A percentile compares a stretch with the other conserved stretches of the same genome.
phyloP scores from a whole-genome alignment of 2,329 filamentous ascomycete genomes.

The Arthrinium puccinioides region DNA sequence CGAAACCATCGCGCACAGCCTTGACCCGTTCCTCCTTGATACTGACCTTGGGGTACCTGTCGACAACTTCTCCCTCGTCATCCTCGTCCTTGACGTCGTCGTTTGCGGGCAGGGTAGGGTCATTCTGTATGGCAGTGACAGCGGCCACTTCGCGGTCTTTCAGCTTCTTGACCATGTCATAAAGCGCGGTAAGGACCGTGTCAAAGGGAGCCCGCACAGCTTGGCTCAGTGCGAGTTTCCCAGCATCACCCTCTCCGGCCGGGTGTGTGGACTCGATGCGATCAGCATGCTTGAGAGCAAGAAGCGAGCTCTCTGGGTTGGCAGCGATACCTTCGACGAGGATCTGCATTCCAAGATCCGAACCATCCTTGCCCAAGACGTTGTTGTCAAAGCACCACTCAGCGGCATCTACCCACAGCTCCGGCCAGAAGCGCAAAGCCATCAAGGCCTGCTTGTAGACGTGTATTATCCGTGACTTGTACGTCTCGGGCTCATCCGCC shows the following conservation, averaged over 20 bases:
- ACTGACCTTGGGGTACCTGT: conserved; percentile 36
- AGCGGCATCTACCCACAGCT: conserved; percentile 91
- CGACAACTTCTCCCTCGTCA: conserved; percentile 42
- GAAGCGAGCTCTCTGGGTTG: conserved; percentile 87
- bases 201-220: conserved; percentile 80
- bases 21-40: conserved; percentile 58
- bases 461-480: conserved; percentile 75
- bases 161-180: conserved; percentile 70
- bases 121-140: conserved; percentile 49
- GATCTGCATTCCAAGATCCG: conserved; percentile 62
- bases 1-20: conserved; percentile 58
- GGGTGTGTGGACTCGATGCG: conserved; percentile 74
- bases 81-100: conserved; percentile 33
- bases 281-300: conserved; percentile 86
- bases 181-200: conserved; percentile 77
- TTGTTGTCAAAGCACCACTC: conserved; percentile 85
- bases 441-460: conserved; percentile 92
- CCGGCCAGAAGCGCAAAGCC: conserved; percentile 88
- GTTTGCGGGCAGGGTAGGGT: conserved; percentile 29
- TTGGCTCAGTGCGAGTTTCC: conserved; percentile 66
- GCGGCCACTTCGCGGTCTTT: conserved; percentile 56
- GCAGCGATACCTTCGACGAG: conserved; percentile 75
- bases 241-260: conserved; percentile 68
- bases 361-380: conserved; percentile 49
- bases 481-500: conserved; percentile 68